These are phyloP conservation scores for Pleurotus sapidus DNA, from an alignment of 768 basidiomycete genomes.

Conservation along the genomic window DNA sequence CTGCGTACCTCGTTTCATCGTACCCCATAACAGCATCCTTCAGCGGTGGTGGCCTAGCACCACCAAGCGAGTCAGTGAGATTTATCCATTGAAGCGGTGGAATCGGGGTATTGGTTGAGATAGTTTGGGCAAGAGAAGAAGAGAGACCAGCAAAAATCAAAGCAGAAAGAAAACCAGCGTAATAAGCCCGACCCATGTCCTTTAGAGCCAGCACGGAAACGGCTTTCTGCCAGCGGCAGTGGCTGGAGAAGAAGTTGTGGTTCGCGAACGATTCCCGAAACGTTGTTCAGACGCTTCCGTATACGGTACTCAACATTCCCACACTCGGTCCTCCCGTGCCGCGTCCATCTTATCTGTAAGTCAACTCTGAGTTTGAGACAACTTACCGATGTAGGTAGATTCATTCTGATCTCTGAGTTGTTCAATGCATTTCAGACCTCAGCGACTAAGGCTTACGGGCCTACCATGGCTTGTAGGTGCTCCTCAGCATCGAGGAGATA, in stretches of 20 bases:
- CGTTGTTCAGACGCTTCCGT: background rate
- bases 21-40: slow-evolving; percentile 73
- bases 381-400: too few species aligned
- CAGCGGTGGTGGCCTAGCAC: slow-evolving; percentile 59
- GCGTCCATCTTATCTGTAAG: slow-evolving; percentile 1
- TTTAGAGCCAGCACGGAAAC: slow-evolving; percentile 9
- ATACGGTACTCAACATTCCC: background rate
- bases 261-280: slow-evolving; percentile 3
- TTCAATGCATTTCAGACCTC: too few species aligned
- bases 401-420: too few species aligned
- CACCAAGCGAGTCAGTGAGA: slow-evolving; percentile 52
- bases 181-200: slow-evolving; percentile 29
- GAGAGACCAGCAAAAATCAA: slow-evolving; percentile 22
- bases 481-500: too few species aligned
- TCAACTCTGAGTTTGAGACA: too few species aligned
- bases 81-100: slow-evolving; percentile 79
- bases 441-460: too few species aligned
- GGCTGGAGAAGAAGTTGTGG: slow-evolving; percentile 7
- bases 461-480: too few species aligned
- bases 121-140: slow-evolving; percentile 37
- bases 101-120: slow-evolving; percentile 50
- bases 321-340: slow-evolving; percentile 1
- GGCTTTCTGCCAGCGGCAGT: slow-evolving; percentile 25
- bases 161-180: slow-evolving; percentile 17
- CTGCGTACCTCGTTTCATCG: slow-evolving; percentile 38